Percentiles rank a stretch among this genome's conserved stretches.
phyloP scores from a whole-genome alignment of 495 filamentous ascomycete species.

The Beverwykella pulmonaria region DNA sequence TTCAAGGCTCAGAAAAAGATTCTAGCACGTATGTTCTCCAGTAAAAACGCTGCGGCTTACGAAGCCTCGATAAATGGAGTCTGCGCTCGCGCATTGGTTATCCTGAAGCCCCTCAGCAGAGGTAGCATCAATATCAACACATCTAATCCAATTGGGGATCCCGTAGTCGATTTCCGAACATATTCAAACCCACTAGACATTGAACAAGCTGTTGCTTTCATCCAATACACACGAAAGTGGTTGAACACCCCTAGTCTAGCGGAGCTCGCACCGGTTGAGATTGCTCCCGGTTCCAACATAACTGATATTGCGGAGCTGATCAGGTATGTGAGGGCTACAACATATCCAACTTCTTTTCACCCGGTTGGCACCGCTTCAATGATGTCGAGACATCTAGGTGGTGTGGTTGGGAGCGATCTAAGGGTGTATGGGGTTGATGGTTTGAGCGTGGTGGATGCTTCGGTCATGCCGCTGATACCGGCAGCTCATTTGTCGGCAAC shows the following conservation, averaged over 20 bases:
- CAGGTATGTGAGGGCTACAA: background rate
- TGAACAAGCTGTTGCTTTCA: background rate
- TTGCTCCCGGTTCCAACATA: background rate
- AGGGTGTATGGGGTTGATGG: slow-evolving; percentile 22
- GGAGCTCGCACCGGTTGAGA: background rate
- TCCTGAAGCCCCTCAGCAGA: background rate
- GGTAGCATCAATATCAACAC: background rate
- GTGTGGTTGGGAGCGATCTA: slow-evolving; percentile 13
- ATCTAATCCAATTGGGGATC: background rate
- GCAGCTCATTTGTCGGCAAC: slow-evolving; percentile 23
- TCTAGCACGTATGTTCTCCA: background rate
- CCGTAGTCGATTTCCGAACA: background rate
- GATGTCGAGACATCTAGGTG: slow-evolving; percentile 14
- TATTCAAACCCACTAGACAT: slow-evolving; percentile 1
- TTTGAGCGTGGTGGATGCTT: slow-evolving; percentile 32
- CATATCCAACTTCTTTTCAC: slow-evolving; percentile 10
- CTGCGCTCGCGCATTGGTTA: slow-evolving; percentile 12
- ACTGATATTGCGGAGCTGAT: background rate
- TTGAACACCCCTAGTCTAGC: background rate
- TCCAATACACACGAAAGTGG: background rate
- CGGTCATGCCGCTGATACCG: slow-evolving; percentile 32
- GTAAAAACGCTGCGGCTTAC: background rate
- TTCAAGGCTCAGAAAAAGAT: background rate
- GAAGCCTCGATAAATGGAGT: background rate
- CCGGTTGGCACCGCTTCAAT: slow-evolving; percentile 2